Conservation (phyloP, 352 stramenopile species). For the Pythium scleroteichum region DNA sequence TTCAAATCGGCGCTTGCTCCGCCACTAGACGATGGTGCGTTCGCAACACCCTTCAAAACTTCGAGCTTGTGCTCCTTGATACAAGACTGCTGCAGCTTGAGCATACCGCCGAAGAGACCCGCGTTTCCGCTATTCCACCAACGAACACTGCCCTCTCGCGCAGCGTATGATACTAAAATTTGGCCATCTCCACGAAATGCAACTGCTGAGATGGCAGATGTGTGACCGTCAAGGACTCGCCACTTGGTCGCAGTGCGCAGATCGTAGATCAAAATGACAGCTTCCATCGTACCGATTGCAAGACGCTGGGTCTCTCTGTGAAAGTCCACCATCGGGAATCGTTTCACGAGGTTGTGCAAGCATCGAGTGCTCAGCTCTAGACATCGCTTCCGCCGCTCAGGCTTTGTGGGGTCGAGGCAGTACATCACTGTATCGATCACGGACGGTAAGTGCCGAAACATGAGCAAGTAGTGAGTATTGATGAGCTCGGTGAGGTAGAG, state of each 20-base stretch:
- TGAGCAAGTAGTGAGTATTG: conserved; percentile 80
- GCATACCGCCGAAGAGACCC: conserved; percentile 78
- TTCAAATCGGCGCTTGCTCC: conserved; percentile 68
- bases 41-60: conserved; percentile 41
- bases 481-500: conserved; percentile 82
- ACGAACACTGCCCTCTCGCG: conserved; percentile 71
- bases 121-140: conserved; percentile 87
- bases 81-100: conserved; percentile 89
- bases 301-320: conserved; percentile 87
- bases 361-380: conserved; percentile 77
- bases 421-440: conserved; percentile 88
- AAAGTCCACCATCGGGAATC: conserved; percentile 89
- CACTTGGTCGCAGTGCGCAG: conserved; percentile 87
- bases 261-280: conserved; percentile 89
- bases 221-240: conserved; percentile 83
- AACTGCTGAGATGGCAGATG: conserved; percentile 68
- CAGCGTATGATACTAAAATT: conserved; percentile 82
- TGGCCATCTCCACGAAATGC: conserved; percentile 72
- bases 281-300: conserved; percentile 84
- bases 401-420: conserved; percentile 84
- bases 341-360: conserved; percentile 76
- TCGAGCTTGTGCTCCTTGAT: conserved; percentile 82
- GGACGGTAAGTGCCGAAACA: conserved; percentile 80
- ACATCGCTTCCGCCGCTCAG: conserved; percentile 74
- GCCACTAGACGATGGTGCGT: conserved; percentile 52